These are phyloP conservation scores for Blastobotrys muscicola DNA, from an alignment of 805 yeast species.

Conservation along the genomic window DNA sequence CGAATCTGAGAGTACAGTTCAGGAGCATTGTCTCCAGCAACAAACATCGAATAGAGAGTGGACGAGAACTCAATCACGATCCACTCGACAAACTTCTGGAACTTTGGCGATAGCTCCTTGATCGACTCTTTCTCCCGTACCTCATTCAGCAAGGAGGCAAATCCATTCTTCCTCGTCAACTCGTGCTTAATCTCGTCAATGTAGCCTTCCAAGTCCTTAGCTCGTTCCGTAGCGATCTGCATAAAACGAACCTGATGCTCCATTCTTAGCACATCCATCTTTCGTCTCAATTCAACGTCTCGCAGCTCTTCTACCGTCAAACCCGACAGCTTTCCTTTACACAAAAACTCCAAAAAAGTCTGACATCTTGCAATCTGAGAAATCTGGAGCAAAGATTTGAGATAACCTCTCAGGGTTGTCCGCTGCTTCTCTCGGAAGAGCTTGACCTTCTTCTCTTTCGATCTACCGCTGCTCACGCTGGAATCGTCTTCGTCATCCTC, in stretches of 20 bases:
- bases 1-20: slow-evolving; percentile 65
- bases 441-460: slow-evolving; percentile 8
- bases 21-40: slow-evolving; percentile 73
- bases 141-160: slow-evolving; percentile 55
- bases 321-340: slow-evolving; percentile 29
- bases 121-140: slow-evolving; percentile 46
- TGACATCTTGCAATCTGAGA: slow-evolving; percentile 47
- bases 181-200: slow-evolving; percentile 52
- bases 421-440: slow-evolving; percentile 70
- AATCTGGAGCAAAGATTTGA: slow-evolving; percentile 43
- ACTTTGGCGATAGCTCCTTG: slow-evolving; percentile 52
- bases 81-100: slow-evolving; percentile 70
- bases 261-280: slow-evolving; percentile 51
- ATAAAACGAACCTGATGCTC: slow-evolving; percentile 67
- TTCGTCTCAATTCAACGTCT: slow-evolving; percentile 51
- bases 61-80: slow-evolving; percentile 76
- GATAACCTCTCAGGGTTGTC: slow-evolving; percentile 65
- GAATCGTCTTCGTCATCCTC: slow-evolving; percentile 15
- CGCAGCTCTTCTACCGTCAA: slow-evolving; percentile 35
- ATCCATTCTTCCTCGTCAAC: slow-evolving; percentile 42
- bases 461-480: slow-evolving; percentile 2
- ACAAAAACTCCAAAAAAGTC: slow-evolving; percentile 45
- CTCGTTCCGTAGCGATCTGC: slow-evolving; percentile 50
- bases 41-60: slow-evolving; percentile 66
- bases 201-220: slow-evolving; percentile 43